These are phyloP conservation scores for Apophysomyces elegans DNA, from an alignment of 371 early-diverging fungal genomes.

Conservation along the genomic window DNA sequence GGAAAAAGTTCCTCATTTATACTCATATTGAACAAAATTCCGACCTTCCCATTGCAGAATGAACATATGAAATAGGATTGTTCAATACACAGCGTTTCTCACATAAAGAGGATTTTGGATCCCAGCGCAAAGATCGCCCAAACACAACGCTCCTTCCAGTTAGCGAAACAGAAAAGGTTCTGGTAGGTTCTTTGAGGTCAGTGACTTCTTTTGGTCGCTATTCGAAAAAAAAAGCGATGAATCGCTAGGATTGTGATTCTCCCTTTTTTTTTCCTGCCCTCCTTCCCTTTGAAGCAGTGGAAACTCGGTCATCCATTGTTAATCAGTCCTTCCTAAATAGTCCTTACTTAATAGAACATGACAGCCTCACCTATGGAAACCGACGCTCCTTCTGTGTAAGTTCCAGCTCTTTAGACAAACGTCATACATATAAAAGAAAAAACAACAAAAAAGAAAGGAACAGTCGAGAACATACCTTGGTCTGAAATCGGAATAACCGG, in stretches of 20 bases:
- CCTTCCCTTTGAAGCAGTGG: neutral
- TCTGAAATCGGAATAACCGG: neutral
- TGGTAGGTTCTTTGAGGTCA: neutral
- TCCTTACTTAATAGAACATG: neutral
- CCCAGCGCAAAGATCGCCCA: no score
- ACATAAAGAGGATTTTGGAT: no score
- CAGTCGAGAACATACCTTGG: neutral
- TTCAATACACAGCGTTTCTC: no score
- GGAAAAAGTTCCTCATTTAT: no score
- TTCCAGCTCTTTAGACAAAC: constrained; percentile 9
- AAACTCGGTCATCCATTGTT: constrained; percentile 4
- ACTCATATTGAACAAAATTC: no score
- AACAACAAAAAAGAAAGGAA: no score
- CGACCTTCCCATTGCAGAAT: no score
- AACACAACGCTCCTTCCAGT: no score
- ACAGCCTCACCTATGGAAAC: constrained; percentile 11
- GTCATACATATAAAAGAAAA: no score
- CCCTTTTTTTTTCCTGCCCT: neutral
- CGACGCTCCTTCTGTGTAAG: constrained; percentile 9
- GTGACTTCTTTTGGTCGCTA: constrained; percentile 7
- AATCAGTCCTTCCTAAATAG: neutral
- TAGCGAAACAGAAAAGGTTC: neutral
- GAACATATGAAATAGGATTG: no score
- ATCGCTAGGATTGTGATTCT: neutral
- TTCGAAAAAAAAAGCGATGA: neutral